Percentiles rank a stretch among this genome's conserved stretches.
Evolutionary conservation across 495 filamentous ascomycete genomes (phyloP).

Genomic region (Cudoniella acicularis): DNA sequence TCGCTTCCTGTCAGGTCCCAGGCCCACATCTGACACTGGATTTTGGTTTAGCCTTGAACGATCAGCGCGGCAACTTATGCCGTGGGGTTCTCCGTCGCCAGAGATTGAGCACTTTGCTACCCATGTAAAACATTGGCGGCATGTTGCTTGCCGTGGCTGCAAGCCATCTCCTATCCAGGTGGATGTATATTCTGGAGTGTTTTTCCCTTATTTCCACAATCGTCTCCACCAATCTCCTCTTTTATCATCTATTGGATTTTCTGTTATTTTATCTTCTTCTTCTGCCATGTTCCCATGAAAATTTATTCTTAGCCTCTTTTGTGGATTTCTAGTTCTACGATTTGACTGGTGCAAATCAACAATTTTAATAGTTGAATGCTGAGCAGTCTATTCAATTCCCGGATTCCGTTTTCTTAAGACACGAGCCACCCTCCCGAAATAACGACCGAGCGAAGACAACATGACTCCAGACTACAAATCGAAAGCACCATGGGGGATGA

Average conservation of each 20-base stretch:
- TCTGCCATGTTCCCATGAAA: background rate
- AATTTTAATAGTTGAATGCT: slow-evolving; percentile 2
- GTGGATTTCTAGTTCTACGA: background rate
- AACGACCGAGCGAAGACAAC: slow-evolving; percentile 6
- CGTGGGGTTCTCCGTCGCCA: background rate
- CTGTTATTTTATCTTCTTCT: background rate
- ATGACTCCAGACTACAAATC: slow-evolving; percentile 2
- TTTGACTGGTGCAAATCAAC: background rate
- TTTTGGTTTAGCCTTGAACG: background rate
- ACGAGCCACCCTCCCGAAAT: background rate
- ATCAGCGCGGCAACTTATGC: background rate
- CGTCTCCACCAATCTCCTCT: background rate
- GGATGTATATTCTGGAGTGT: background rate
- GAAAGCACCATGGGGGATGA: slow-evolving; percentile 6
- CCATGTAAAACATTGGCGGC: background rate
- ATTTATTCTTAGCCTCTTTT: background rate
- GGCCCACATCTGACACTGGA: background rate
- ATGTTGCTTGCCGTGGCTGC: background rate
- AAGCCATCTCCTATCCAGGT: background rate
- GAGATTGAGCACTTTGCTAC: background rate
- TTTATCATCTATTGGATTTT: background rate
- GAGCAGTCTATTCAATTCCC: slow-evolving; percentile 1
- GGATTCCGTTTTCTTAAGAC: background rate
- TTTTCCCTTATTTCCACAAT: background rate
- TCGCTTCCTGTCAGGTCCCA: background rate